Base-by-base conservation (phyloP, 805 yeast genomes). In the Metschnikowia bowlesiae region DNA sequence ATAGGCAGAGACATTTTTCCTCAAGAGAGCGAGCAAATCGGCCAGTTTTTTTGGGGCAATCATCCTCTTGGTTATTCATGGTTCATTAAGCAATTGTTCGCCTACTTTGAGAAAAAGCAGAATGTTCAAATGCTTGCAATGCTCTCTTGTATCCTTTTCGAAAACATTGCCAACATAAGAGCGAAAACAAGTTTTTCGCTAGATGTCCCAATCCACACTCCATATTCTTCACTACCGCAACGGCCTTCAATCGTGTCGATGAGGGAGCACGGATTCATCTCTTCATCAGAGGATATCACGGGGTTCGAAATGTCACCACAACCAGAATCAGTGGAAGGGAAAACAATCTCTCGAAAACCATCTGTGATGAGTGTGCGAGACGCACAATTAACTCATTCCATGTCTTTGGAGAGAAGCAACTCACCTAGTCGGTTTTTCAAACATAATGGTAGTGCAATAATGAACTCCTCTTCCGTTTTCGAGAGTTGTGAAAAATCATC, bases 121-220 rank as follows among this genome's bases (percentile, higher is more conserved):
- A 85, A 92, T 60, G 67, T 89, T 29, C 97, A 92, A 64, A 89
- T 92, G 96, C 70, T 91, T 26, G 96, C 96, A 0, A 87, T 88
- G 89, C 66, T 90, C 56, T 80, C 92, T 3, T 88, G 96, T 66
- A 75, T 89, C 4, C 67, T 87, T 50, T 75, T 71, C 59, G 87
- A 74, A 59, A 77, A 74, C 57, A 48, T 38, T 6, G 36, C 47
- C 10, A 54, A 48, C 28, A 16, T 53, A 13, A 37, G 32, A 29
- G 49, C 48, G 14, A 48, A 44, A 9, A 26, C 38, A 18, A 38
- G 40, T 44, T 55, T 62, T 4, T 60, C 58, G 6, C 39, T 63
- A 47, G 67, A 66, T 46, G 62, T 76, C 9, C 80, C 83, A 0
- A 66, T 78, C 47, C 75, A 76, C 57, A 73, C 82, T 6, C 80